Base-by-base conservation (phyloP, 2,329 filamentous ascomycete species). In the Alternaria sp. region DNA sequence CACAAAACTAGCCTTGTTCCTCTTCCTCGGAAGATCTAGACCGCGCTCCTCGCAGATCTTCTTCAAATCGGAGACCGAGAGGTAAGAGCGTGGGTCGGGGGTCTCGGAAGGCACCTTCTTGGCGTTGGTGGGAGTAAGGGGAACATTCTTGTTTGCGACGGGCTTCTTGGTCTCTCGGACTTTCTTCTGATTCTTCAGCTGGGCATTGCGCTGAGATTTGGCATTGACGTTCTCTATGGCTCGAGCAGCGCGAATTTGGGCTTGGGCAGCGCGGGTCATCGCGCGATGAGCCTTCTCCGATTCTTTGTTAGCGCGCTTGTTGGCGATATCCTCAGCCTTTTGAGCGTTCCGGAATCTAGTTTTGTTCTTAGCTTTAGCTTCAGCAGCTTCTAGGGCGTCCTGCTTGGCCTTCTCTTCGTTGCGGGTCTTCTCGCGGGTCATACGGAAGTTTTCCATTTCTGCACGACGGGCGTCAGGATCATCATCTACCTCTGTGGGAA, bases 401-500 rank as follows among this genome's bases (percentile, higher is more conserved):
- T 67, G 64, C 18, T 70, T 61, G 8, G 65, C 63, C 4, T 69
- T 46, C 46, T 76, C 73, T 38, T 57, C 62, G 40, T 56, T 64
- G 11, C 71, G 74, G 36, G 58, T 61, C 6, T 51, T 45, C 52
- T 74, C 67, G 20, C 70, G 69, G 11, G 61, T 45, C 16, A 57
- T 40, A 25, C 73, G 67, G 48, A 62, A 70, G 5, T 50, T 55
- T 36, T 73, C 65, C 45, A 72, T 57, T 48, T 81, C 75, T n/a
- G 58, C 58, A 18, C 70, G 71, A 40, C 81, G 79, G 6, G 74
- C 71, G 2, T 72, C 73, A 16, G 80, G 80, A 46, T 83, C 72
- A 16, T 79, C 73, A 56, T 82, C 79, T 10, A 78, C 61, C 40
- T 83, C 82, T 20, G 79, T 80, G 1, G 83, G 82, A 18, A 80